Base-by-base conservation (phyloP, 768 basidiomycete species). In the Tremella yokohamensis region DNA sequence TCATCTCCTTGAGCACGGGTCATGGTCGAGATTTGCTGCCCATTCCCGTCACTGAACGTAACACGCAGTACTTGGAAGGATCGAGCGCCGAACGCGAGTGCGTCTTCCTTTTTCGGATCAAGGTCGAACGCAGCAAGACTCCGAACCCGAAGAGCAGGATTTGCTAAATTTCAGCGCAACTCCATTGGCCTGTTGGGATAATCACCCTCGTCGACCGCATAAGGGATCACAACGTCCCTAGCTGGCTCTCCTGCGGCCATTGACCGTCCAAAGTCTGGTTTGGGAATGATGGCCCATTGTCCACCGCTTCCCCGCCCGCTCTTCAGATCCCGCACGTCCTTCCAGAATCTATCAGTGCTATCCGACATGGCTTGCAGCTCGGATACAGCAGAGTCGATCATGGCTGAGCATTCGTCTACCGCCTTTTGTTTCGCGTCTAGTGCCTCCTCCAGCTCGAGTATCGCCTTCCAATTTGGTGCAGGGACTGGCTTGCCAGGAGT, bases 151-250 rank as follows among this genome's bases (percentile, higher is more conserved):
- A 65, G 52, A 15, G 65, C 45, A 40, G 52, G 16, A 18, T 56
- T 45, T 13, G 64, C 64, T 68, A 39, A 3, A 9, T 37, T 39
- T 15, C 18, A 44, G 8, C 22, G 53, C 54, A 19, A n/a, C n/a
- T n/a, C n/a, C n/a, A n/a, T n/a, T n/a, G 54, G 45, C 54, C 49
- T 37, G 9, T 18, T 40, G 19, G 11, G 20, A 45, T 45, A 18
- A 34, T 54, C 39, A 73, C 71, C 68, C 49, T 73, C 72, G 48
- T 73, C 72, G 3, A 67, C 20, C 1, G 72, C 69, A 51, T 73
- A 73, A 12, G 72, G 72, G 13, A 73, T 69, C 34, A 70, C 58
- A 22, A 73, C n/a, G 54, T 73, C 72, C 53, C 62, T 70, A 3
- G 72, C 69, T 47, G 57, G 60, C 48, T 66, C 67, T 0, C 63